Evolutionary conservation across 1,139 yeast species (phyloP).

Genomic region (Suzukiozyma palmioleophila): DNA sequence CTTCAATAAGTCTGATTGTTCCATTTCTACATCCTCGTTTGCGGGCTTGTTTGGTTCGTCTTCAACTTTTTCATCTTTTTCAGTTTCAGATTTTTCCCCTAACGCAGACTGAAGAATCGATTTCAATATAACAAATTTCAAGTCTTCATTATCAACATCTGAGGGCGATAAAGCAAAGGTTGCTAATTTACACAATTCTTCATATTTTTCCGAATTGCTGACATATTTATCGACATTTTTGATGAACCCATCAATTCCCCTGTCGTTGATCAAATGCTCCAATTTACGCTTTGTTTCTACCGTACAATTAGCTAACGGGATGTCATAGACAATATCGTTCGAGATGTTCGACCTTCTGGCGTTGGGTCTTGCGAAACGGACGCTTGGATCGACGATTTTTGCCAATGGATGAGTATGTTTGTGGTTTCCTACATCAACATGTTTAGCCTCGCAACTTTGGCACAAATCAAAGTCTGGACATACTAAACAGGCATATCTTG

Average conservation of each 20-base stretch:
- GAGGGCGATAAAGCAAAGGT: slow-evolving; percentile 9
- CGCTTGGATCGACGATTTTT: slow-evolving; percentile 21
- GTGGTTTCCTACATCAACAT: slow-evolving; percentile 19
- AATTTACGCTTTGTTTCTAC: slow-evolving; percentile 16
- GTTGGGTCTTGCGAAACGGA: slow-evolving; percentile 5
- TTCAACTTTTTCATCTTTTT: slow-evolving; percentile 3
- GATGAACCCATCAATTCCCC: slow-evolving; percentile 18
- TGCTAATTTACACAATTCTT: slow-evolving; percentile 14
- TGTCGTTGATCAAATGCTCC: slow-evolving; percentile 15
- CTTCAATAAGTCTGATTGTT: not conserved
- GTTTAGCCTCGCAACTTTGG: slow-evolving; percentile 38
- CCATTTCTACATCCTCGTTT: not conserved
- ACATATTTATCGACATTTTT: slow-evolving; percentile 19
- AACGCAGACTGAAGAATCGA: slow-evolving; percentile 15
- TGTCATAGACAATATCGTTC: slow-evolving; percentile 20
- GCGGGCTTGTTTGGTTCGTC: not conserved
- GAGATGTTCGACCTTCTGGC: not conserved
- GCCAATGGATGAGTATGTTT: slow-evolving; percentile 28
- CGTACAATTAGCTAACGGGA: slow-evolving; percentile 23
- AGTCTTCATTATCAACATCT: slow-evolving; percentile 17
- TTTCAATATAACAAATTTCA: slow-evolving; percentile 19
- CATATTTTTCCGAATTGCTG: slow-evolving; percentile 23
- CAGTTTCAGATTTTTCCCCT: not conserved
- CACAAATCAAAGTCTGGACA: slow-evolving; percentile 60
- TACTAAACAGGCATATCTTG: slow-evolving; percentile 50